Evolutionary conservation across 31 red algal genomes (phyloP), one percentile per base, ranked within the genome.

Genomic region (Endocladia muricata): DNA sequence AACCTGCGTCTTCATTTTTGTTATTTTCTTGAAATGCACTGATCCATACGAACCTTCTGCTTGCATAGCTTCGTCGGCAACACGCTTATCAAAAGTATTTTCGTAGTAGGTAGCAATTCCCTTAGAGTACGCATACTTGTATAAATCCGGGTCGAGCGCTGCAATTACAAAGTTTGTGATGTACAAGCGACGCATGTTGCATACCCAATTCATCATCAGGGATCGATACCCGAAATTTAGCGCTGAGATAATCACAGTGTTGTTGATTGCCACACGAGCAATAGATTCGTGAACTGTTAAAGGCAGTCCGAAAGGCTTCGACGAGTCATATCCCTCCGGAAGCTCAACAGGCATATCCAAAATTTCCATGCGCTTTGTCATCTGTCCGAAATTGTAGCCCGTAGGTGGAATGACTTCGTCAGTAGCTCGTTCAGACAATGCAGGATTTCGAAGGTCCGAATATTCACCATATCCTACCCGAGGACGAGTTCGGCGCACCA

Each of bases 201-300:
- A 92, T 31, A 92, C 83, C 70, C 70, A 92, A 38, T 92, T 86
- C 88, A 92, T 92, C 48, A 92, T 68, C 34, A 88, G 62, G 43
- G 28, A 61, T n/a, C 88, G 84, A 62, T 92, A 86, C 15, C 73
- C 88, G 42, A 81, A 92, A 56, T 59, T 86, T 30, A 78, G 67
- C 22, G 88, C 88, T 34, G 74, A 70, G 31, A 92, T 37, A 13
- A 87, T 68, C 9, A 92, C 51, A 22, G 83, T 73, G 59, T 90
- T 91, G 42, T 88, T 92, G 36, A 37, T 82, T 15, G 70, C 68
- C 3, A 88, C 61, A 26, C 44, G 41, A 19, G 44, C 43, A 15
- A 68, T 40, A 17, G 83, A 29, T 61, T 31, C 40, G 32, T 78
- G 66, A 8, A 92, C 39, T 40, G 66, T 41, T 4, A 81, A 36